phyloP scores from a whole-genome alignment of 2,329 filamentous ascomycete species.

The Byssoonygena ceratinophila region DNA sequence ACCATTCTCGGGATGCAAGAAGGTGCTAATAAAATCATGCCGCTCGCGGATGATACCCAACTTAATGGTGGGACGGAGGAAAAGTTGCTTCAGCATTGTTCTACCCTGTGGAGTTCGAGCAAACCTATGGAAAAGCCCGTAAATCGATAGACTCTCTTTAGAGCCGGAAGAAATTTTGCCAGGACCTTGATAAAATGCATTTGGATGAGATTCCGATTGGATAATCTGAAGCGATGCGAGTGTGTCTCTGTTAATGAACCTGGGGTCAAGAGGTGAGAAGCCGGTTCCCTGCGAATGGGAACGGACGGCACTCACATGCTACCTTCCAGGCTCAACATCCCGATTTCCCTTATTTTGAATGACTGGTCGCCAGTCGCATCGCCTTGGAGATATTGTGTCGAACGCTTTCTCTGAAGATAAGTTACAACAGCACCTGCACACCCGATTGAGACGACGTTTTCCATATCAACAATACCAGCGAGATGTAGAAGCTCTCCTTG shows the following conservation, averaged over 20 bases:
- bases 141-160: conserved; percentile 76
- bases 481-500: conserved; percentile 59
- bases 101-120: conserved; percentile 72
- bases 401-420: conserved; percentile 60
- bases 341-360: conserved; percentile 53
- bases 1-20: conserved; percentile 59
- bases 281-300: neutral
- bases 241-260: conserved; percentile 75
- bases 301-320: conserved; percentile 42
- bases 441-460: conserved; percentile 63
- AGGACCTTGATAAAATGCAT: conserved; percentile 63
- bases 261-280: conserved; percentile 33
- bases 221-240: conserved; percentile 75
- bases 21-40: conserved; percentile 55
- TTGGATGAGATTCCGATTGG: conserved; percentile 70
- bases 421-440: conserved; percentile 81
- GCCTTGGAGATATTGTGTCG: conserved; percentile 52
- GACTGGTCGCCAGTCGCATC: conserved; percentile 45
- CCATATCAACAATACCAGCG: conserved; percentile 60
- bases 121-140: conserved; percentile 66
- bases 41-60: conserved; percentile 58
- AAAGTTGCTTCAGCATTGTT: conserved; percentile 60
- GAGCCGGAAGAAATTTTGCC: conserved; percentile 49
- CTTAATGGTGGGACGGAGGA: conserved; percentile 67
- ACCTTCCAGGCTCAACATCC: conserved; percentile 61